Evolutionary conservation across 495 filamentous ascomycete species (phyloP), one percentile per base, ranked within the genome.

Genomic region (Xanthoparmelia taractica): DNA sequence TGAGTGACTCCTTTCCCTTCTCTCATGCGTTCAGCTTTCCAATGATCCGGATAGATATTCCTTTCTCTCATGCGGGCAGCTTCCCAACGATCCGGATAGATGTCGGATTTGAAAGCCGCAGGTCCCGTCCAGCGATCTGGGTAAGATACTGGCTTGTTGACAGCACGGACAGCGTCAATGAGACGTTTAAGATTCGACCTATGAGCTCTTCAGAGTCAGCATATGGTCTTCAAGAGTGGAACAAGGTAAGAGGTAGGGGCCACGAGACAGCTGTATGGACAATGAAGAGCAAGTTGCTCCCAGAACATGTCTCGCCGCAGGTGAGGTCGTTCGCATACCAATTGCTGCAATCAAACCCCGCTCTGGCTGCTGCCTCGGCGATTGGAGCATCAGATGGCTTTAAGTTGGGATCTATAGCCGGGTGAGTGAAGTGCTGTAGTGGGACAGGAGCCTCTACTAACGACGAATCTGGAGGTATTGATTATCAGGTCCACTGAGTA

Each of bases 331-430:
- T 25, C 23, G 48, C 48, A 54, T 54, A 54, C 48, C 60, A 63
- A 34, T 62, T 33, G 48, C 45, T 66, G 58, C 67, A 69, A 43
- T 69, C 67, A 40, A 69, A 69, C 5, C 64, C 67, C 3, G 64
- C 61, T 33, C 66, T 55, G 38, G 60, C 56, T 10, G 67, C 67
- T 7, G 67, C 67, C 52, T 69, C 55, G 20, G 64, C 67, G 29
- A 69, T 69, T 5, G 43, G 63, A 15, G 57, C 45, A 54, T 66
- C 65, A 45, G 37, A 48, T 37, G 56, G 36, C 31, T 10, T 36
- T 23, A 66, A 18, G 4, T 63, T n/a, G 8, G 65, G 60, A 40
- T 63, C 65, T 66, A 33, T 31, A 23, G 13, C 13, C 33, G 25
- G 10, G 20, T 62, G 25, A 62, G 48, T 31, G 17, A 12, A 13